phyloP scores from a whole-genome alignment of 2,329 filamentous ascomycete genomes.

The Verticillium nonalfalfae region DNA sequence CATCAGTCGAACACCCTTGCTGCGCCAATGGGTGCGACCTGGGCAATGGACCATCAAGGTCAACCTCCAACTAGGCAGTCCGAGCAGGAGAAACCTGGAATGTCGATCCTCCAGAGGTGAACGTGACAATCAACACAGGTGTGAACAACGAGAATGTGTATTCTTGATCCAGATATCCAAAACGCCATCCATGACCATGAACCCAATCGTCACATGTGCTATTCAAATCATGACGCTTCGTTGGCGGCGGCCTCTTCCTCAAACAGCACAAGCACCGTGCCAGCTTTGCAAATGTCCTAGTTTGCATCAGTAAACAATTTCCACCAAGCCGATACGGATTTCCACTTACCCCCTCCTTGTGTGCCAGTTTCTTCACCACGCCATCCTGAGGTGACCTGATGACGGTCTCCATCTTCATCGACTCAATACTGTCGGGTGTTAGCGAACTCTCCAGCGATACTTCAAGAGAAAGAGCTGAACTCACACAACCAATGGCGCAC shows the following conservation, averaged over 20 bases:
- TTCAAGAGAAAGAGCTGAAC: constrained; percentile 18
- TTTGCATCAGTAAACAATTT: constrained; percentile 9
- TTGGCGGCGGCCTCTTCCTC: constrained; percentile 37
- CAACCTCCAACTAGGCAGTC: too few species aligned
- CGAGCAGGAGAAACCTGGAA: too few species aligned
- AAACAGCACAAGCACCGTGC: constrained; percentile 68
- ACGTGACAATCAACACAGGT: too few species aligned
- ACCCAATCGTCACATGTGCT: not conserved
- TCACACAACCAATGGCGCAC: constrained; percentile 78
- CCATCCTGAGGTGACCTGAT: constrained; percentile 72
- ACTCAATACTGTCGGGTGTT: constrained; percentile 56
- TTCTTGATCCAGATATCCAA: not conserved
- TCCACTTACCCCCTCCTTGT: constrained; percentile 64
- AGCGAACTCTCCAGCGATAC: constrained; percentile 11
- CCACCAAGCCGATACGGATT: not conserved
- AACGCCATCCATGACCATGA: not conserved
- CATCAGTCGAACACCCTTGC: not conserved
- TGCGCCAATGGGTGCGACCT: not conserved
- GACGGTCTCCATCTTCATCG: constrained; percentile 87
- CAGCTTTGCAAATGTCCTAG: constrained; percentile 72
- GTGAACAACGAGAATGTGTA: not conserved
- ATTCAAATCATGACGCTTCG: constrained; percentile 4
- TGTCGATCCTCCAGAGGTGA: too few species aligned
- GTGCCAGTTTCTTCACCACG: constrained; percentile 64
- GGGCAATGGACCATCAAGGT: not conserved